These are phyloP conservation scores for Scutellaria baicalensis DNA, from an alignment of 257 asterid genomes.

Conservation along the genomic window DNA sequence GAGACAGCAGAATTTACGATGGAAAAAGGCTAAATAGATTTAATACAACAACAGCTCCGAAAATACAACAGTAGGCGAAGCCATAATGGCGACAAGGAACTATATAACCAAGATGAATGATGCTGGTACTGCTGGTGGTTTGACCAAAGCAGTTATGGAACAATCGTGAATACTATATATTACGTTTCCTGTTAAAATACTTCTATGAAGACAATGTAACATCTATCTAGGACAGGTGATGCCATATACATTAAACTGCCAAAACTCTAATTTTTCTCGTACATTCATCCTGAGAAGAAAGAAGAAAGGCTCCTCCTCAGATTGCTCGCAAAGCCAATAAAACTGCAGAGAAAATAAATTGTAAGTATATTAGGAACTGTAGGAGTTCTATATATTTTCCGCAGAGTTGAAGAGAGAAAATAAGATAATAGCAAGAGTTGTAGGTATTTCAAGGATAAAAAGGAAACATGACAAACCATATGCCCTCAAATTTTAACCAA, in stretches of 20 bases:
- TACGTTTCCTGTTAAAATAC: constrained; percentile 7
- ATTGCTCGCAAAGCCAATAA: constrained; percentile 39
- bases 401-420: not conserved
- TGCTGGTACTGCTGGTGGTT: not conserved
- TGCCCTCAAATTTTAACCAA: not conserved
- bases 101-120: not conserved
- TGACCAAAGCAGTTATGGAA: not conserved
- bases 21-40: constrained; percentile 1
- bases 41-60: constrained; percentile 14
- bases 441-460: too few species aligned
- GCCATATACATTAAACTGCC: constrained; percentile 11
- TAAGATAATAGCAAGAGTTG: not conserved
- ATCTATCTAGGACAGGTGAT: constrained; percentile 10
- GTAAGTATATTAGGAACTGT: not conserved
- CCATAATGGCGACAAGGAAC: not conserved
- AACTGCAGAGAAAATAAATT: constrained; percentile 39
- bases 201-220: constrained; percentile 6
- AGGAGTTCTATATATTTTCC: not conserved
- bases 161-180: constrained; percentile 7
- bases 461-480: too few species aligned
- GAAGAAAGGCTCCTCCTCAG: constrained; percentile 22
- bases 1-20: not conserved
- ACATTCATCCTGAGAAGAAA: constrained; percentile 18
- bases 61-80: constrained; percentile 8
- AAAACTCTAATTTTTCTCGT: not conserved